Evolutionary conservation across 140 eudicot species (phyloP), one percentile per base, ranked within the genome.

Genomic region (Cichorium intybus): DNA sequence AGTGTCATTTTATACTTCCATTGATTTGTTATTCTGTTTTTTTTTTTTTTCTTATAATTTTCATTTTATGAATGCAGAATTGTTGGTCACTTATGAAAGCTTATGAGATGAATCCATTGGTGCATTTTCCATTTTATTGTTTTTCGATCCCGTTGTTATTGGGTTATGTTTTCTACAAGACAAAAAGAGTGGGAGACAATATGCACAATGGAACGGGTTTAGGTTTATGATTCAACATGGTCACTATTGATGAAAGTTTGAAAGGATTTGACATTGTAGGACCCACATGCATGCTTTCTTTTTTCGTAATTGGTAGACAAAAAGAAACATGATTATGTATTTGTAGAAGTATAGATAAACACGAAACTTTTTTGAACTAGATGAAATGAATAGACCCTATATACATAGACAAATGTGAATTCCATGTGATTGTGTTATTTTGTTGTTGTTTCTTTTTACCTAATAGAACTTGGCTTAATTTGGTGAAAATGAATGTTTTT

Each of bases 81-180:
- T 86, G 92, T 51, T 73, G 86, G 69, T 78, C 85, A 43, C 81
- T 89, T 16, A 66, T 77, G 82, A 86, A 79, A 67, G 97, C 97
- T 4, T 89, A 79, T 15, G 92, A 86, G 64, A 86, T 89, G 92
- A 86, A 89, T 64, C 97, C 97, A 10, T 28, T 86, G 10, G 27
- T 81, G 56, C 89, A 89, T 84, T 89, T 83, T 69, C 97, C 97
- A 3, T 68, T 83, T 33, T 89, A 89, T 75, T 46, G 81, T 66
- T 65, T 84, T 46, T 43, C 78, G 10, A 65, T 83, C 24, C 97
- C 97, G 15, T 73, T 84, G 24, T 46, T 86, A 77, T 55, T 89
- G 68, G 85, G 77, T 26, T 89, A 86, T 71, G 78, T 82, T 16
- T 46, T 80, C 75, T 86, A 80, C 82, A 83, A 75, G 77, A 85